Evolutionary conservation across 208 protist species (phyloP), one percentile per base, ranked within the genome.

Genomic region (Histomonas meleagridis): DNA sequence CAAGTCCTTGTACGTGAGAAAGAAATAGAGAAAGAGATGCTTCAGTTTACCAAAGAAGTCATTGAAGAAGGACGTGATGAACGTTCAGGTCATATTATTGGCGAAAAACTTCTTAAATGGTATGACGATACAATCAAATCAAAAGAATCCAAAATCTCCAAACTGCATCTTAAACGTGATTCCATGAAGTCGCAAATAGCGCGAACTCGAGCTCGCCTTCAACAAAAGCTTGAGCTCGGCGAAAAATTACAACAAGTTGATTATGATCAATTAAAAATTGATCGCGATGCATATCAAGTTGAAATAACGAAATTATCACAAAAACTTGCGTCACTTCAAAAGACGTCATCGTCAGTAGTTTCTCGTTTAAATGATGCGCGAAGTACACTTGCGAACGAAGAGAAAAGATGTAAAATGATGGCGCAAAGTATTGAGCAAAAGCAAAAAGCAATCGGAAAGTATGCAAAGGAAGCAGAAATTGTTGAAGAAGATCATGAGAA

Each of bases 241-340:
- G 76, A 86, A 55, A 86, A 86, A 55, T n/a, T 86, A 2, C 76
- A 86, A 55, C 76, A 86, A 38, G 76, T 86, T n/a, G 76, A 86
- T 55, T 86, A 86, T 16, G 76, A 86, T 86, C 76, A 86, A 38
- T 48, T 86, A 9, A 43, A 86, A 55, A 86, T 86, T 35, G 76
- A 86, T 55, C 43, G 55, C 38, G 76, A 86, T 57, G 76, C n/a
- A 14, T 55, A 86, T 55, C 76, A 86, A 46, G 46, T 32, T n/a
- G 40, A 86, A 86, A 86, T 86, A 55, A 46, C 23, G 7, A 46
- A 86, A 35, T n/a, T 86, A 38, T 86, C 76, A 9, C 43, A 86
- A n/a, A 40, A 86, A 43, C 28, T 86, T n/a, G 43, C 76, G 9
- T 51, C 51, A 43, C 28, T 86, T 32, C 76, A 86, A 28, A 86